Conservation (phyloP, 805 yeast genomes). For the Metschnikowia rubicola region DNA sequence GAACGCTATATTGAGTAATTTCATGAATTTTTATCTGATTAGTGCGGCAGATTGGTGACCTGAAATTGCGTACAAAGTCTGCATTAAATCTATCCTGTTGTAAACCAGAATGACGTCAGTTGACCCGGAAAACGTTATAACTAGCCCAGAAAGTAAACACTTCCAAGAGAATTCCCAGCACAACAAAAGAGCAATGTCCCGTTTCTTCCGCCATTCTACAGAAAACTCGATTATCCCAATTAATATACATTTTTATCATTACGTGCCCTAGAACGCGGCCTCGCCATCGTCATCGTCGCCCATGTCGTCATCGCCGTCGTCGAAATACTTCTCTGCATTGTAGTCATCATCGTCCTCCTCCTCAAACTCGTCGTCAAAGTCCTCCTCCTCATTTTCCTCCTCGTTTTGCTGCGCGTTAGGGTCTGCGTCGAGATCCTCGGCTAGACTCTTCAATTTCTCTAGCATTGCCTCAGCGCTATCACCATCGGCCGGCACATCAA, state of each 20-base stretch:
- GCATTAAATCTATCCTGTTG: too few species aligned
- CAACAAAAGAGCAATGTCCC: too few species aligned
- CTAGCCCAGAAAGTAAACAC: too few species aligned
- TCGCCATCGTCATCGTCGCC: constrained; percentile 65
- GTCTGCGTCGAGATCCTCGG: constrained; percentile 44
- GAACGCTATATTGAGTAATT: too few species aligned
- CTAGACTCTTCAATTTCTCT: constrained; percentile 38
- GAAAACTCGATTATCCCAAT: neutral
- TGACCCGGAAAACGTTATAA: too few species aligned
- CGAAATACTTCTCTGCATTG: constrained; percentile 77
- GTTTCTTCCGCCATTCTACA: too few species aligned
- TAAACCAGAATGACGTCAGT: too few species aligned
- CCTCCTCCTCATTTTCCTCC: constrained; percentile 41
- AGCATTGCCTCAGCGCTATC: constrained; percentile 37
- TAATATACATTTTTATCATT: neutral
- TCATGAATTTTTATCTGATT: too few species aligned
- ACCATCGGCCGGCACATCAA: constrained; percentile 25
- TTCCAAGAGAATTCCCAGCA: too few species aligned
- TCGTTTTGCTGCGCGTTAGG: constrained; percentile 42
- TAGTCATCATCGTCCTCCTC: constrained; percentile 78
- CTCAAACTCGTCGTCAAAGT: constrained; percentile 64
- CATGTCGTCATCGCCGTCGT: constrained; percentile 65
- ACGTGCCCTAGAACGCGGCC: constrained; percentile 53
- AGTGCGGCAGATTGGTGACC: too few species aligned
- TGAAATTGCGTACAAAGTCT: too few species aligned